These are phyloP conservation scores for Angomonas ambiguus DNA, from an alignment of 208 protist species.

Conservation along the genomic window DNA sequence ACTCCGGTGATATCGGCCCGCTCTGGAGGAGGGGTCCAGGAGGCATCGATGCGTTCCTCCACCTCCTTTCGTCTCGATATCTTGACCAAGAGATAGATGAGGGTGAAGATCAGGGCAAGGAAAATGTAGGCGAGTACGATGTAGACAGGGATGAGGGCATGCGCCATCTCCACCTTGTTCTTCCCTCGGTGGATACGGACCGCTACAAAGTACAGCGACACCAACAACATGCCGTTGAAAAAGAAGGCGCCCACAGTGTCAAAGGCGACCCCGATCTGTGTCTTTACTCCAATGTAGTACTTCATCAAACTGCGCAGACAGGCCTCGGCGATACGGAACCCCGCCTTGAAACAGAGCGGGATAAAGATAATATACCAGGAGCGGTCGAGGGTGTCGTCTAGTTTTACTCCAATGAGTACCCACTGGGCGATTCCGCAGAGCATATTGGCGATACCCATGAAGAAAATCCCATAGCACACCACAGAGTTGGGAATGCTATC, in stretches of 20 bases:
- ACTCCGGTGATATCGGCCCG: not conserved
- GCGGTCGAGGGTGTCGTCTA: slow-evolving; percentile 43
- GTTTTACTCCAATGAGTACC: slow-evolving; percentile 63
- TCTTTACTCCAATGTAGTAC: slow-evolving; percentile 63
- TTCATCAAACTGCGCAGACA: slow-evolving; percentile 69
- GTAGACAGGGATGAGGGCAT: slow-evolving; percentile 78
- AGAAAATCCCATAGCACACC: slow-evolving; percentile 73
- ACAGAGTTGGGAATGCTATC: slow-evolving; percentile 41
- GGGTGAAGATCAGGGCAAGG: slow-evolving; percentile 52
- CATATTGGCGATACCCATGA: slow-evolving; percentile 62
- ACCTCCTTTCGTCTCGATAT: slow-evolving; percentile 21
- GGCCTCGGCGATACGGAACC: slow-evolving; percentile 68
- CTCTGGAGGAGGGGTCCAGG: slow-evolving; percentile 43
- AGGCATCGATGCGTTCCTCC: slow-evolving; percentile 34
- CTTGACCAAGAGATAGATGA: slow-evolving; percentile 42
- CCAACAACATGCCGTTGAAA: slow-evolving; percentile 68
- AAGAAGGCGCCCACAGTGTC: slow-evolving; percentile 83
- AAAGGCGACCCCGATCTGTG: slow-evolving; percentile 55
- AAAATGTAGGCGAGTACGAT: slow-evolving; percentile 62
- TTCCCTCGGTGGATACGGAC: slow-evolving; percentile 63
- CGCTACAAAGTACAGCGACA: slow-evolving; percentile 78
- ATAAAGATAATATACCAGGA: slow-evolving; percentile 80
- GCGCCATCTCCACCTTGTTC: slow-evolving; percentile 24
- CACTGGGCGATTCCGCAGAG: slow-evolving; percentile 66
- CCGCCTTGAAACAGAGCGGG: slow-evolving; percentile 56